A percentile compares a stretch with the other conserved stretches of the same genome.
Conservation (phyloP, 2,329 filamentous ascomycete genomes). For the Graphilbum sp. region DNA sequence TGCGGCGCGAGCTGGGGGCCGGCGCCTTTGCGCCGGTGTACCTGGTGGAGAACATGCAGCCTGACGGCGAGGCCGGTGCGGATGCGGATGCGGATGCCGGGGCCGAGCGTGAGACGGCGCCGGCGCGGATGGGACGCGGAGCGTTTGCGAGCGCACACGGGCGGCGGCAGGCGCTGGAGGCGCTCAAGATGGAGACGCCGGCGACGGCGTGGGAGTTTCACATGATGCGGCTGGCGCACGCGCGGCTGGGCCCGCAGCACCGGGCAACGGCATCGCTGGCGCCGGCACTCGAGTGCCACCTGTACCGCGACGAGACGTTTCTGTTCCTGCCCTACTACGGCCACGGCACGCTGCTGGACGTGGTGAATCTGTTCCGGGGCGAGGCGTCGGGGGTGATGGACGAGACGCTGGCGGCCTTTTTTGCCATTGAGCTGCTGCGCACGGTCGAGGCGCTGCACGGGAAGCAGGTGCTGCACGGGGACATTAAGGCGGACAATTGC, state of each 20-base stretch:
- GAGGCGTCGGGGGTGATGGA: conserved; percentile 68
- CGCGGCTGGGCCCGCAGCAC: conserved; percentile 47
- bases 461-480: conserved; percentile 71
- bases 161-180: conserved; percentile 49
- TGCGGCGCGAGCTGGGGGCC: conserved; percentile 76
- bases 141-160: conserved; percentile 34
- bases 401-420: conserved; percentile 87
- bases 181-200: conserved; percentile 86
- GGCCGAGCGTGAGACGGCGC: conserved; percentile 21
- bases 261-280: conserved; percentile 66
- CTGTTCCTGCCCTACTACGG: conserved; percentile 74
- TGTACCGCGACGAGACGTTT: conserved; percentile 82
- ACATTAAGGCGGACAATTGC: conserved; percentile 92
- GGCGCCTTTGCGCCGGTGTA: conserved; percentile 95
- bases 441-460: conserved; percentile 76
- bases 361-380: conserved; percentile 71
- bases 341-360: conserved; percentile 85
- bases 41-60: conserved; percentile 58
- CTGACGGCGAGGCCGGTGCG: conserved; percentile 18
- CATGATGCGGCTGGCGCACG: conserved; percentile 72
- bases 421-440: conserved; percentile 77
- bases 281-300: conserved; percentile 74
- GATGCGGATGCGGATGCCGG: no score
- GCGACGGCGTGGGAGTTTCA: conserved; percentile 91
- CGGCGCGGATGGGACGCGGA: conserved; percentile 40